phyloP scores from a whole-genome alignment of 306 rosid genomes.

The Cucurbita pepo region DNA sequence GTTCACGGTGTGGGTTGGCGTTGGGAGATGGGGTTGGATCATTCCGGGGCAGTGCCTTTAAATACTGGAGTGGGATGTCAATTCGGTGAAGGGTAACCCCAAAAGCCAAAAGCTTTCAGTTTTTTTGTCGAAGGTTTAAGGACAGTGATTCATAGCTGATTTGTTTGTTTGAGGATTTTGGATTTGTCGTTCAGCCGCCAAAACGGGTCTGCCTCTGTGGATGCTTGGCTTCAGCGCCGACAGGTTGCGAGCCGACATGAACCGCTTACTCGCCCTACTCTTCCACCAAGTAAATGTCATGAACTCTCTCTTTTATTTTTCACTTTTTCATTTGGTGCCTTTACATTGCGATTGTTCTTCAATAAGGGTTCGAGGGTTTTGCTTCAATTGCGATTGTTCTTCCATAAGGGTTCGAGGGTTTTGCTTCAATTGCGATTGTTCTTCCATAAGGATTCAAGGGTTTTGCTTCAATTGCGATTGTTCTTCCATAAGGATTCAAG shows the following conservation, averaged over 20 bases:
- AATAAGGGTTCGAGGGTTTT: not conserved
- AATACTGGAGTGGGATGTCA: not conserved
- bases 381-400: not conserved
- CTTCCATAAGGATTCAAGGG: not conserved
- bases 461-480: not conserved
- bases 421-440: not conserved
- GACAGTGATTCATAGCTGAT: not conserved
- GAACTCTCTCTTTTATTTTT: not conserved
- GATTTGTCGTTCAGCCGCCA: constrained; percentile 32
- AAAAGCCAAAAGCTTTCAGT: not conserved
- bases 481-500: not conserved
- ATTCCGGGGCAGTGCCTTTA: not conserved
- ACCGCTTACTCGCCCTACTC: constrained; percentile 80
- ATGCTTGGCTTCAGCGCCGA: constrained; percentile 81
- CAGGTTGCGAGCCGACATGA: constrained; percentile 91
- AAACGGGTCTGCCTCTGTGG: constrained; percentile 99
- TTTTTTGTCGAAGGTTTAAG: not conserved
- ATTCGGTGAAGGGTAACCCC: not conserved
- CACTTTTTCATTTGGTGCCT: not conserved
- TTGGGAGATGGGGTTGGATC: not conserved
- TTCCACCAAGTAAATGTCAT: constrained; percentile 57
- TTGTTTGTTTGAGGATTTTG: not conserved
- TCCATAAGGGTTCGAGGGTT: not conserved
- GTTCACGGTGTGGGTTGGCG: not conserved
- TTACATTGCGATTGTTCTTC: not conserved